A percentile compares a stretch with the other conserved stretches of the same genome.
Evolutionary conservation across 495 filamentous ascomycete genomes (phyloP).

Genomic region (Tuber indicum): DNA sequence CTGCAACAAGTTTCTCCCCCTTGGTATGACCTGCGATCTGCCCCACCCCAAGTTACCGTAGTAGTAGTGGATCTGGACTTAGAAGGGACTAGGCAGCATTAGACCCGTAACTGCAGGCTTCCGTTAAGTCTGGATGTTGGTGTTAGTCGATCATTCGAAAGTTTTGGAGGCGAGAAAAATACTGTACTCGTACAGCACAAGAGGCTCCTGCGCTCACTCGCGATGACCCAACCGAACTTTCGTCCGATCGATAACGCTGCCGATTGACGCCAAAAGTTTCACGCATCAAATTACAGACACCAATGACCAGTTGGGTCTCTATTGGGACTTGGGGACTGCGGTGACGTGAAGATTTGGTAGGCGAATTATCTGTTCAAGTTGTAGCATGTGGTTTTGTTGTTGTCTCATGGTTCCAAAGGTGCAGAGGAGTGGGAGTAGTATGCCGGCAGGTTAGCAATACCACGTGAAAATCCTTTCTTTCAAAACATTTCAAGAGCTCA

Average conservation of each 20-base stretch:
- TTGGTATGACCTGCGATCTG: neutral
- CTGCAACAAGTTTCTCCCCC: neutral
- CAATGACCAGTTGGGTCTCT: neutral
- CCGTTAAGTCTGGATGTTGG: neutral
- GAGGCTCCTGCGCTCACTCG: conserved; percentile 1
- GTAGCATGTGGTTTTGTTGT: neutral
- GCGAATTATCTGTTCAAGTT: neutral
- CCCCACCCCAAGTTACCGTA: neutral
- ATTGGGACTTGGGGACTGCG: neutral
- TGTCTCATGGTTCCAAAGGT: neutral
- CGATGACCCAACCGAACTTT: neutral
- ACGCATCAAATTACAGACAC: neutral
- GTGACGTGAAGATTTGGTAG: neutral
- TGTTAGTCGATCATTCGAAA: neutral
- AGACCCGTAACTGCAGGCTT: neutral
- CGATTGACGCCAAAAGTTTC: neutral
- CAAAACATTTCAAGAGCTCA: no score
- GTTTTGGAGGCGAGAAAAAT: neutral
- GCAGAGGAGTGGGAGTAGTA: neutral
- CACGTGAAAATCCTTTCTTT: neutral
- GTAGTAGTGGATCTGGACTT: neutral
- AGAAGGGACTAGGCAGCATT: neutral
- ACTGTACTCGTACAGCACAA: conserved; percentile 2
- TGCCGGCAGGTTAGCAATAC: neutral
- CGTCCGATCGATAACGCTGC: neutral